Percentiles rank a stretch among this genome's conserved stretches.
Evolutionary conservation across 2,329 filamentous ascomycete species (phyloP).

Genomic region (Colletotrichum abscissum): DNA sequence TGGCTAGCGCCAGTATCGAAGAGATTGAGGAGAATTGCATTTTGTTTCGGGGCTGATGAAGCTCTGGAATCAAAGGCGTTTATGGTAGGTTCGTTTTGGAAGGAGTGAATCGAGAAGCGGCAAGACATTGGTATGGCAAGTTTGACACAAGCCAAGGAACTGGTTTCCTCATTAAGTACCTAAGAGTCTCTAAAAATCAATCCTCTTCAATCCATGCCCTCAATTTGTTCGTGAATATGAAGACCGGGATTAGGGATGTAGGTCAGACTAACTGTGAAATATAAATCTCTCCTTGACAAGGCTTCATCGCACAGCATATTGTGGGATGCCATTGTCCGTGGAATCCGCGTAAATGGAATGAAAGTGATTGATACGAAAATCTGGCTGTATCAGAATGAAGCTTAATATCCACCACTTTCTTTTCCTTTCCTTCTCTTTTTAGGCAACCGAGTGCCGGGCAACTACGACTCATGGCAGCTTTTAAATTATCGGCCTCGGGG

Average conservation of each 20-base stretch:
- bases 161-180: not conserved
- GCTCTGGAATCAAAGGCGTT: no score
- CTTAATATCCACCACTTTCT: not conserved
- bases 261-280: not conserved
- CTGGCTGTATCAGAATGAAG: not conserved
- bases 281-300: not conserved
- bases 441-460: no score
- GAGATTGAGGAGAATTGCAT: not conserved
- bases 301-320: not conserved
- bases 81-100: no score
- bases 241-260: not conserved
- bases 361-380: not conserved
- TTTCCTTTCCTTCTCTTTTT: no score
- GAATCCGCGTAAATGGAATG: no score
- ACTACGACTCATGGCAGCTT: no score
- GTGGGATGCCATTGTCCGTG: no score
- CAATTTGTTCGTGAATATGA: not conserved
- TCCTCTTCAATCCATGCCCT: not conserved
- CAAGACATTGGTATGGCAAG: no score
- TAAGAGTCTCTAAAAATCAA: not conserved
- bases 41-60: not conserved
- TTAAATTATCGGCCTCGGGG: no score
- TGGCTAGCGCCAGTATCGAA: not conserved
- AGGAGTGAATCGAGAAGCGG: not conserved
- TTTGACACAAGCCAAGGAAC: not conserved